These are phyloP conservation scores for Venturia pyrina DNA, from an alignment of 2,329 filamentous ascomycete species.

Conservation along the genomic window DNA sequence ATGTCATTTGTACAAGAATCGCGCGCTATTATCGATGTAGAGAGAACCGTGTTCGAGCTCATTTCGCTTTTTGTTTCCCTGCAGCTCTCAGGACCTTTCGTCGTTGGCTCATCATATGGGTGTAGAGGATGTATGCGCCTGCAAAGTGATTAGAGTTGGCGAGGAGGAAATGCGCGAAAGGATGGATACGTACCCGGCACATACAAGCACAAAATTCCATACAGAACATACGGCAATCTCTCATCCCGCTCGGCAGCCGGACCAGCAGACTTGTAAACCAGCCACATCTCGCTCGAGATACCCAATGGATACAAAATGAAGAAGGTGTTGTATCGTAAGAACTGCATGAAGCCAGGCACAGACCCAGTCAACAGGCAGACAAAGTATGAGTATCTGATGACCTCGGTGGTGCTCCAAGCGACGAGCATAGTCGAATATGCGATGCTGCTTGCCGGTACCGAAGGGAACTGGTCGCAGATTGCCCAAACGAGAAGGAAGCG, in stretches of 20 bases:
- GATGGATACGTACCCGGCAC: constrained; percentile 57
- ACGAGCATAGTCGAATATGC: constrained; percentile 69
- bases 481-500: constrained; percentile 86
- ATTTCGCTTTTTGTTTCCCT: constrained; percentile 27
- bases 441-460: constrained; percentile 45
- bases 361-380: constrained; percentile 56
- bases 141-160: constrained; percentile 17
- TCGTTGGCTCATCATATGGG: constrained; percentile 89
- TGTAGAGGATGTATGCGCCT: constrained; percentile 77
- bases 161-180: neutral
- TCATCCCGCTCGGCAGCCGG: constrained; percentile 45
- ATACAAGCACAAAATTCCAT: constrained; percentile 61
- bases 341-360: constrained; percentile 58
- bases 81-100: constrained; percentile 64
- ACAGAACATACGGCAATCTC: constrained; percentile 50
- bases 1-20: neutral
- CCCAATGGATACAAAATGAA: constrained; percentile 87
- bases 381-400: constrained; percentile 89
- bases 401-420: constrained; percentile 86
- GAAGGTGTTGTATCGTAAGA: constrained; percentile 77
- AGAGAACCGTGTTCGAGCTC: neutral
- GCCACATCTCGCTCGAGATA: constrained; percentile 74
- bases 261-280: constrained; percentile 61
- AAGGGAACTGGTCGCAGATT: constrained; percentile 65
- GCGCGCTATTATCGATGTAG: neutral